Evolutionary conservation across 192 early-diverging fungal species (phyloP), one percentile per base, ranked within the genome.

Genomic region (Dissophora globulifera): DNA sequence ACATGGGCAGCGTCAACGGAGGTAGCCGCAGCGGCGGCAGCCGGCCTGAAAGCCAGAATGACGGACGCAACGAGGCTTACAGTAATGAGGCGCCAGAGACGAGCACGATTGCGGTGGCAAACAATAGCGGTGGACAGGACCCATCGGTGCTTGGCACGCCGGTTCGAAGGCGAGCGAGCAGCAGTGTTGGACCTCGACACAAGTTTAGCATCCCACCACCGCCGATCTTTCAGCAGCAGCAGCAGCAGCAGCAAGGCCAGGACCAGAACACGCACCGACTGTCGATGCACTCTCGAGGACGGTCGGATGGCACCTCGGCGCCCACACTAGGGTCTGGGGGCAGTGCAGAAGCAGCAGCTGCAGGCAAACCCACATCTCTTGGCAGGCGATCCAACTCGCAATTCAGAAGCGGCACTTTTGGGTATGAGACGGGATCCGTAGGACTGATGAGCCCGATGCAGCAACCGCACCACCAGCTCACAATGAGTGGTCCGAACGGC

Each of bases 101-200:
- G 6, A 53, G 54, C 50, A 64, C 62, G 8, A 55, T 31, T 10
- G 62, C 61, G 23, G 43, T 75, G 22, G 70, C 55, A 30, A 59
- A 60, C 17, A 55, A 65, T 35, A 64, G 70, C n/a, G 42, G 42
- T 25, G 55, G 60, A 8, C 12, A 45, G 17, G 17, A 45, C 43
- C 12, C 10, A 17, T n/a, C 6, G 15, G 4, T 45, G 43, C 17
- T 20, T 35, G 33, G 12, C 1, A 13, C 30, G 13, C 60, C 46
- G 3, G 16, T 33, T 23, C 5, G n/a, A 45, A 12, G 43, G 19
- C 17, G 33, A 19, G 26, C 22, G 10, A 41, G 12, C 22, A 10
- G n/a, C 22, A 26, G 42, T 26, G 23, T 32, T 9, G n/a, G n/a
- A n/a, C n/a, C n/a, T n/a, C n/a, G n/a, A n/a, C 66, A 35, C n/a